phyloP scores from a whole-genome alignment of 495 filamentous ascomycete species.

The Penicillium diatomitis region DNA sequence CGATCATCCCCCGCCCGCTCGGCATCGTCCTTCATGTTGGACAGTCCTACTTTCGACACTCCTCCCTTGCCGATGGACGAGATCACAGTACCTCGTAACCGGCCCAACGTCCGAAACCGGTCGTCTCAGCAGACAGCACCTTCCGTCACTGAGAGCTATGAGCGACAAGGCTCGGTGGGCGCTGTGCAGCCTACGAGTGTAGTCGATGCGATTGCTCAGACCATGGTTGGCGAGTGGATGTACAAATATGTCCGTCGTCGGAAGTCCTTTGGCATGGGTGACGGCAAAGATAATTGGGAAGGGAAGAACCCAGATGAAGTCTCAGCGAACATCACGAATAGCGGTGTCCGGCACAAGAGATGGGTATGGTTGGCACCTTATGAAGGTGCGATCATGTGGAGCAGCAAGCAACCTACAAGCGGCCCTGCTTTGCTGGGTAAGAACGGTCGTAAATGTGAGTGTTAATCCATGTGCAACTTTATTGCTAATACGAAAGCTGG shows the following conservation, averaged over 20 bases:
- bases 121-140: constrained; percentile 13
- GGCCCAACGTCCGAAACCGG: constrained; percentile 10
- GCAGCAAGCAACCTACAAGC: constrained; percentile 89
- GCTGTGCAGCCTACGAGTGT: constrained; percentile 68
- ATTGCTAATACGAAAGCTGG: not conserved
- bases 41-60: constrained; percentile 52
- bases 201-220: constrained; percentile 96
- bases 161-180: constrained; percentile 43
- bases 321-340: constrained; percentile 45
- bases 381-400: constrained; percentile 94
- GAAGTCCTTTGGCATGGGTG: constrained; percentile 74
- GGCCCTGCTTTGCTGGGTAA: constrained; percentile 87
- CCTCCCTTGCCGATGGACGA: constrained; percentile 69
- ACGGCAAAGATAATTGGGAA: constrained; percentile 55
- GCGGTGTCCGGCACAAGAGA: constrained; percentile 73
- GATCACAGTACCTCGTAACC: constrained; percentile 47
- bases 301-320: constrained; percentile 39
- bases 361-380: constrained; percentile 99
- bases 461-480: not conserved
- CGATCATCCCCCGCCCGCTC: constrained; percentile 59
- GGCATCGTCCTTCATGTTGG: constrained; percentile 52
- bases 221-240: constrained; percentile 99
- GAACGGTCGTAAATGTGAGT: constrained; percentile 89
- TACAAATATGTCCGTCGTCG: constrained; percentile 93
- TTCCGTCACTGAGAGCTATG: constrained; percentile 19